Base-by-base conservation (phyloP, 768 basidiomycete genomes). In the Daedalea quercina region DNA sequence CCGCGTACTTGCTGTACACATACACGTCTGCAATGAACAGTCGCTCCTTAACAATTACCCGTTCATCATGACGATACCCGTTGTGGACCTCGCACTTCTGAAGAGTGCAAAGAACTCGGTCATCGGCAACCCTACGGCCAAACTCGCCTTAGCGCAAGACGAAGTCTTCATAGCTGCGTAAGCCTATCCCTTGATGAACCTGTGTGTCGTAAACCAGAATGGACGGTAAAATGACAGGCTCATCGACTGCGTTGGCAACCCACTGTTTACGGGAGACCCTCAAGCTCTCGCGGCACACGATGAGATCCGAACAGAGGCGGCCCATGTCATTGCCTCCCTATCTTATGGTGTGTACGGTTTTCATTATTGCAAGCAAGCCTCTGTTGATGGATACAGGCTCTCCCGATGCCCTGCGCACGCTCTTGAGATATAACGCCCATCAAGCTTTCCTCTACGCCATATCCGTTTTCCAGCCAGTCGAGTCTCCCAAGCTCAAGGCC, bases 41-140 rank as follows among this genome's bases (percentile, higher is more conserved):
- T 15, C 9, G 44, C 15, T 22, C 19, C 44, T 9, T 9, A 44
- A 23, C 4, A 23, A 23, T 3, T 17, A 26, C 3, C 23, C 20
- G 17, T 22, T 19, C 28, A 33, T 31, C 42, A 68, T 70, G 69
- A 66, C 67, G 4, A 51, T 70, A 17, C 51, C 53, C 28, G 59
- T 57, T 3, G 45, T 65, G 40, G 62, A 63, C 50, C 44, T 75
- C 34, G 56, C 72, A 17, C 67, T 67, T 47, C 78, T 89, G 57
- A 90, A 87, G 69, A 71, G 74, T 54, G 76, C 81, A 54, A 90
- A 90, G 69, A 90, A 90, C 65, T 65, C 74, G 1, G 84, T 90
- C 46, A 90, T 90, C 35, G 89, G 89, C 1, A 91, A 90, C 56
- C 87, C 86, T 0, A 77, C 80, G 0, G 85, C 85, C 1, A 91